Conservation (phyloP, 352 stramenopile species). For the Chrysophaeum taylorii region DNA sequence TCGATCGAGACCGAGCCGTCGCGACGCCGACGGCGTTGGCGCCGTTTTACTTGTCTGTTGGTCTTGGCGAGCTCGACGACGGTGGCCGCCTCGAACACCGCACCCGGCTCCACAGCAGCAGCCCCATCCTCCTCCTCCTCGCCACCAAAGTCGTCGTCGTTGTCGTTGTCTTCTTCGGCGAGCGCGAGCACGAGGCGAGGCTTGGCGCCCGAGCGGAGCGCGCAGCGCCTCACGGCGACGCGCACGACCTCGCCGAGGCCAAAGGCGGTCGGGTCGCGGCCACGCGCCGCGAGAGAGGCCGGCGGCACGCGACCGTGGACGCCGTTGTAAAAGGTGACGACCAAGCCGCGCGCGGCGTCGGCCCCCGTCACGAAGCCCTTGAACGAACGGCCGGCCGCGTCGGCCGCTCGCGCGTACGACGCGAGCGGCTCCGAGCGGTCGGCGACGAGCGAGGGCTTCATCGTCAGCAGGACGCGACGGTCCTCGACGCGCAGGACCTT, state of each 20-base stretch:
- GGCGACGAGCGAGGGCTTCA: neutral
- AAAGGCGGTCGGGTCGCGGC: neutral
- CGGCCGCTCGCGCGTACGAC: neutral
- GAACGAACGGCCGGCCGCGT: neutral
- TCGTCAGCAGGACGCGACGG: neutral
- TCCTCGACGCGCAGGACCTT: neutral
- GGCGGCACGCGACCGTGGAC: neutral
- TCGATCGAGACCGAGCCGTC: too few relatives aligned
- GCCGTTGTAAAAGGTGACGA: slow-evolving; percentile 1
- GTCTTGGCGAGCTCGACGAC: neutral
- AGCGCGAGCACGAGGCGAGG: neutral
- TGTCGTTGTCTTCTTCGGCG: neutral
- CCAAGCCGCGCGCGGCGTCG: neutral
- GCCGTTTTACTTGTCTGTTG: neutral
- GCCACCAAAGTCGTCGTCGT: too few relatives aligned
- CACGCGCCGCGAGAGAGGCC: neutral
- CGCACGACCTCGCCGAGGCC: neutral
- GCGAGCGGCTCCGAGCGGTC: neutral
- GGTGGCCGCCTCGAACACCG: neutral
- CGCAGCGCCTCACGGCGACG: too few relatives aligned
- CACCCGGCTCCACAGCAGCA: neutral
- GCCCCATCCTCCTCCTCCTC: too few relatives aligned
- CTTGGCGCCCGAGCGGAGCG: too few relatives aligned
- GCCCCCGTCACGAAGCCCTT: slow-evolving; percentile 2
- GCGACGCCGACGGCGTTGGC: too few relatives aligned